Evolutionary conservation across 495 filamentous ascomycete species (phyloP), one percentile per base, ranked within the genome.

Genomic region (Rostrohypoxylon terebratum): DNA sequence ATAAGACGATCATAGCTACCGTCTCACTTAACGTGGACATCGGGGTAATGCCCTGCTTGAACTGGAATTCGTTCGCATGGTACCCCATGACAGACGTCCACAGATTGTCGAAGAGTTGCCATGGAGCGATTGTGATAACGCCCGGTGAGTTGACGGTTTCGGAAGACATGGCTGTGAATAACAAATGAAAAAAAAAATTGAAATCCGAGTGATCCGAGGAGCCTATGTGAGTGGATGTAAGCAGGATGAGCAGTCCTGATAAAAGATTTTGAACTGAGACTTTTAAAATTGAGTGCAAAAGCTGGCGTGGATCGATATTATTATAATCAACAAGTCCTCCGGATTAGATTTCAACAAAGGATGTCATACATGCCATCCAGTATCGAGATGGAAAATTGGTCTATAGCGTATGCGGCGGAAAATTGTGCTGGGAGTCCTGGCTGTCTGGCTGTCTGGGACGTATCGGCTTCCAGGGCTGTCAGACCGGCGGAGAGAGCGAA

Each of bases 91-190:
- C 86, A 42, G 83, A 77, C 77, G 88, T 88, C 81, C 90, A 97
- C 69, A 85, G 87, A 82, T 92, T 88, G 83, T 91, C 90, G 87
- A 98, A 98, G 79, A 95, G 87, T 66, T 94, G 93, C 95, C 95
- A 98, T 82, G 97, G 84, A 61, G 93, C 83, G 68, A 97, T 85
- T 79, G 92, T 94, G 79, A 97, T 75, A 59, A 71, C 68, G 60
- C 72, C 54, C 4, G 63, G 68, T 40, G 48, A 53, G 38, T 71
- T 64, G 10, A 62, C 16, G 5, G 38, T 65, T 51, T 72, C 54
- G 21, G 68, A 71, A 48, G 72, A 75, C 72, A 71, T 75, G 45
- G 38, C 13, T 42, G 13, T 42, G 13, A 33, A 55, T 54, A 59
- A 71, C 61, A 66, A 69, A 61, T 36, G 31, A 54, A 60, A 53